A percentile compares a stretch with the other conserved stretches of the same genome.
Conservation (phyloP, 768 basidiomycete genomes). For the Megacollybia marginata region DNA sequence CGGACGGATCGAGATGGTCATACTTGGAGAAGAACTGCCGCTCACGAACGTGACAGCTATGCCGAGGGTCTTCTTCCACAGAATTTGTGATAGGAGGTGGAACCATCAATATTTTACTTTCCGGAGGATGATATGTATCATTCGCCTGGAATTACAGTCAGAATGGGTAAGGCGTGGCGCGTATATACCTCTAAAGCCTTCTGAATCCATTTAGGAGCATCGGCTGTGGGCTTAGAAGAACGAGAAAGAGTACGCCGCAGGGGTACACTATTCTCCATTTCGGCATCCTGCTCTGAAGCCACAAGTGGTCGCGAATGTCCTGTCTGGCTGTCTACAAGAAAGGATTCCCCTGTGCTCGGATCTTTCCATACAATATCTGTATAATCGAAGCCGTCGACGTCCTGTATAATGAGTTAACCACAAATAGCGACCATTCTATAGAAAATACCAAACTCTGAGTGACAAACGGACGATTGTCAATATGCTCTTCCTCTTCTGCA, state of each 20-base stretch:
- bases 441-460: too few species aligned
- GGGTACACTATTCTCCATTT: neutral
- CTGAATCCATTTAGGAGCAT: conserved; percentile 57
- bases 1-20: conserved; percentile 11
- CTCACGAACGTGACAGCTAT: conserved; percentile 1
- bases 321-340: conserved; percentile 58
- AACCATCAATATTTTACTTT: conserved; percentile 37
- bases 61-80: conserved; percentile 1
- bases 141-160: conserved; percentile 37
- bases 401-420: neutral
- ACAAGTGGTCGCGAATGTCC: conserved; percentile 52
- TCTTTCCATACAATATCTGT: conserved; percentile 53
- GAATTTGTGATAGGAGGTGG: neutral
- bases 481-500: neutral
- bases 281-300: neutral
- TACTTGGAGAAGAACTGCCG: conserved; percentile 6
- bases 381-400: conserved; percentile 22
- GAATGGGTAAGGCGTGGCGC: neutral
- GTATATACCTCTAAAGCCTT: conserved; percentile 47
- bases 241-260: conserved; percentile 8
- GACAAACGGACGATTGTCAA: too few species aligned
- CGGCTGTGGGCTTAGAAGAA: conserved; percentile 3
- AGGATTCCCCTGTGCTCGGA: conserved; percentile 48
- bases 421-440: too few species aligned
- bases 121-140: conserved; percentile 40